Evolutionary conservation across 2,329 filamentous ascomycete genomes (phyloP).

Genomic region (Trichoderma sp.): DNA sequence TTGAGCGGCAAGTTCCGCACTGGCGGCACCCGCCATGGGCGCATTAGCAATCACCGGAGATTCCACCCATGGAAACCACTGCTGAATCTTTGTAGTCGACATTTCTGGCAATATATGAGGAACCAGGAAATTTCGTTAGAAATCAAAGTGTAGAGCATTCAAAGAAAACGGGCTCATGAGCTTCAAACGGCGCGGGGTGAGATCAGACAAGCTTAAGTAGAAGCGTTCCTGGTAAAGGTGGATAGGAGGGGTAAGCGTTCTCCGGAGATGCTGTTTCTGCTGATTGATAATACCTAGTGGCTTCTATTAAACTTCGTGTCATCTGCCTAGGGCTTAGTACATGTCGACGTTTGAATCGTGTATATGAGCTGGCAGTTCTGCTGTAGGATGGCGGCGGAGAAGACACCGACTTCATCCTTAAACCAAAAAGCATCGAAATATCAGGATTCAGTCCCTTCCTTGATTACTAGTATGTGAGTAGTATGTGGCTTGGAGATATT

Average conservation of each 20-base stretch:
- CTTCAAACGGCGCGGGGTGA: not conserved
- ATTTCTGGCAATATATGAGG: slow-evolving; percentile 20
- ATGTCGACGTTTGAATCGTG: not conserved
- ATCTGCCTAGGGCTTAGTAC: slow-evolving; percentile 8
- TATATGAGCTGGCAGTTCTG: not conserved
- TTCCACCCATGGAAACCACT: slow-evolving; percentile 32
- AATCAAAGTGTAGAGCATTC: not conserved
- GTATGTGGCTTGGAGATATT: not conserved
- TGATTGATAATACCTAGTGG: not conserved
- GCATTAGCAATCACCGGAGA: slow-evolving; percentile 35
- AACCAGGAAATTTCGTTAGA: not conserved
- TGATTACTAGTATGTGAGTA: not conserved
- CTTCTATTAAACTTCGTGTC: slow-evolving; percentile 1
- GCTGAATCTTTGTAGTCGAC: slow-evolving; percentile 26
- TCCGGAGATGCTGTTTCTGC: slow-evolving; percentile 4
- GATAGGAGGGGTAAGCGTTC: not conserved
- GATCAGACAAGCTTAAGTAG: not conserved
- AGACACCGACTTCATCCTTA: not conserved
- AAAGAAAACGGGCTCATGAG: not conserved
- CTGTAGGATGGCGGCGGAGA: not conserved
- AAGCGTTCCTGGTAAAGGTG: not conserved
- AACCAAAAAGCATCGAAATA: not conserved
- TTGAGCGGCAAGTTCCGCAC: slow-evolving; percentile 35
- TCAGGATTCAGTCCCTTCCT: not conserved
- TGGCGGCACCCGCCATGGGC: slow-evolving; percentile 37